These are phyloP conservation scores for Chlamydomonas reinhardtii DNA, from an alignment of 163 green algal species.

Conservation along the genomic window DNA sequence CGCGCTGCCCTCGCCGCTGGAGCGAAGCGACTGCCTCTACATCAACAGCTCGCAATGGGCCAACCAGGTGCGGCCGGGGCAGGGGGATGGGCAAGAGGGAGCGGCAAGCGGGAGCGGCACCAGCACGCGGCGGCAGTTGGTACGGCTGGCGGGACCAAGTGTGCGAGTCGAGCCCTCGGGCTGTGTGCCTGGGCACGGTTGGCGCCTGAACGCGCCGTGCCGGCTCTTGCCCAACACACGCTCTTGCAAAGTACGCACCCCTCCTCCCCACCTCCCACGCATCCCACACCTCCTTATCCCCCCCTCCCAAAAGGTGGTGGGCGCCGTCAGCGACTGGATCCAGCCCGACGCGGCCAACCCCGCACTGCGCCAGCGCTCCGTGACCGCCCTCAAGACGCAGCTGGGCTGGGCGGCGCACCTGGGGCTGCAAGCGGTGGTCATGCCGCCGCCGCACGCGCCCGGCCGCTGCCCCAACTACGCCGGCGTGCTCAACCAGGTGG, in stretches of 20 bases:
- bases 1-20: conserved; percentile 42
- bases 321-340: conserved; percentile 86
- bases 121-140: no score
- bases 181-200: no score
- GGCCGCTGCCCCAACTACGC: conserved; percentile 75
- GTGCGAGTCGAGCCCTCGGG: no score
- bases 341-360: conserved; percentile 78
- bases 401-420: conserved; percentile 94
- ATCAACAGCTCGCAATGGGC: conserved; percentile 57
- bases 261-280: no score
- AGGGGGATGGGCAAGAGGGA: not conserved
- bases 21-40: conserved; percentile 60
- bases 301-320: no score
- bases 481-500: conserved; percentile 76
- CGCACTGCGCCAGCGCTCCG: conserved; percentile 62
- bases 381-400: conserved; percentile 82
- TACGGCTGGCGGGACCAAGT: no score
- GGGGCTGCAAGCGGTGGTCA: conserved; percentile 79
- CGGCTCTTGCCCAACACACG: no score
- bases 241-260: no score
- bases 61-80: conserved; percentile 38
- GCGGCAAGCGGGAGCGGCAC: no score
- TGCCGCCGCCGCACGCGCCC: conserved; percentile 52
- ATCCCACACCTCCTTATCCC: no score
- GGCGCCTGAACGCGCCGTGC: no score